Evolutionary conservation across 2,329 filamentous ascomycete genomes (phyloP), one percentile per base, ranked within the genome.

Genomic region (Alternaria arborescens): DNA sequence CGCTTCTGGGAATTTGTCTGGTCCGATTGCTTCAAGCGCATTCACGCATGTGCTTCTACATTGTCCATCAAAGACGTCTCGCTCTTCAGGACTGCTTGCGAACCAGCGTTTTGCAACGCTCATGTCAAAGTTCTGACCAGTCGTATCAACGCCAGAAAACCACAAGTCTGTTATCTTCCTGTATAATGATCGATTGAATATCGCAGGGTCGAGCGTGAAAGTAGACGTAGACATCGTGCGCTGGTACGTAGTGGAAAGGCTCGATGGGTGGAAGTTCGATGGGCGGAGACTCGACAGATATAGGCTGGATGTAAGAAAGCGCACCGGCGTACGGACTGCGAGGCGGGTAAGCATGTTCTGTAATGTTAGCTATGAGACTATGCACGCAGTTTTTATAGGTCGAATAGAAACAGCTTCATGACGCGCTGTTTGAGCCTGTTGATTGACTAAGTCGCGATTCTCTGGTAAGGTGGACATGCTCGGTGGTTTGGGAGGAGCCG

Each of bases 161-260:
- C 81, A 83, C 52, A 79, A 65, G 20, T 73, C 60, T 18, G 65
- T 75, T 24, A 82, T 48, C 10, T 68, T 62, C 5, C 68, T 66
- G 68, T 82, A 82, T 4, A 82, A 69, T 0, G 65, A 52, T 0
- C 70, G 69, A 48, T 80, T 82, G 72, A 81, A 82, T 65, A 82
- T 71, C 22, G 52, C 65, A 34, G 67, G 74, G 65, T 81, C 75
- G 43, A 82, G 76, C 4, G 62, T 65, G 71, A 73, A 73, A 2
- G 48, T 10, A 10, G 61, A 44, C n/a, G 70, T 57, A n/a, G 74
- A 72, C 71, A 77, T 78, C 22, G 65, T 53, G 61, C 69, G 73
- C 18, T 50, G 24, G 5, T 24, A 40, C 22, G 55, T 24, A 8
- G 24, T 30, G n/a, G 26, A 14, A 34, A 41, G 11, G 34, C 18